phyloP scores from a whole-genome alignment of 495 filamentous ascomycete genomes.

The Aspergillus haitiensis region DNA sequence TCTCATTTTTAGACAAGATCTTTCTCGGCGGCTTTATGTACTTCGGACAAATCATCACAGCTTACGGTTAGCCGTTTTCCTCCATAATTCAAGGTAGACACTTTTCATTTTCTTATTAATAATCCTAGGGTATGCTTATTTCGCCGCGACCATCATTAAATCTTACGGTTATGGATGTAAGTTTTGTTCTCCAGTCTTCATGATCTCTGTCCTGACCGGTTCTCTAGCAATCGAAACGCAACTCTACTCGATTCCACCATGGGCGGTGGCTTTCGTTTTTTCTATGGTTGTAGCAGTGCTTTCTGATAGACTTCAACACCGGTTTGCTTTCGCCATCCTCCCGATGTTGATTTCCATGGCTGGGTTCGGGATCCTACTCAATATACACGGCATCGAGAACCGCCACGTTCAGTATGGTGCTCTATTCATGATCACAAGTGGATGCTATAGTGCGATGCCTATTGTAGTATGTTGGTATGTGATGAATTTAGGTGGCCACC shows the following conservation, averaged over 20 bases:
- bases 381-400: slow-evolving; percentile 57
- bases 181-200: slow-evolving; percentile 12
- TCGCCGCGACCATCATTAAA: slow-evolving; percentile 74
- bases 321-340: slow-evolving; percentile 70
- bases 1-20: slow-evolving; percentile 52
- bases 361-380: slow-evolving; percentile 72
- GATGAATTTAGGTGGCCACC: slow-evolving; percentile 89
- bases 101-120: slow-evolving; percentile 12
- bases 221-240: slow-evolving; percentile 66
- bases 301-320: slow-evolving; percentile 68
- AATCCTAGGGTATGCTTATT: slow-evolving; percentile 63
- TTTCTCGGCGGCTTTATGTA: slow-evolving; percentile 86
- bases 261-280: slow-evolving; percentile 74
- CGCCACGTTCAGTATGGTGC: slow-evolving; percentile 65
- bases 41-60: slow-evolving; percentile 77
- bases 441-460: slow-evolving; percentile 72
- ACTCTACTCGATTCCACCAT: slow-evolving; percentile 80
- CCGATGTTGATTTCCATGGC: slow-evolving; percentile 64
- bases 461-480: slow-evolving; percentile 91
- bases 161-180: slow-evolving; percentile 59
- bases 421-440: slow-evolving; percentile 67
- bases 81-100: neutral
- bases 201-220: slow-evolving; percentile 26
- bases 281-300: slow-evolving; percentile 69
- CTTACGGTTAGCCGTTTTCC: slow-evolving; percentile 59